A percentile compares a stretch with the other conserved stretches of the same genome.
Conservation (phyloP, 129 eudicot species). For the Flaveria bidentis region DNA sequence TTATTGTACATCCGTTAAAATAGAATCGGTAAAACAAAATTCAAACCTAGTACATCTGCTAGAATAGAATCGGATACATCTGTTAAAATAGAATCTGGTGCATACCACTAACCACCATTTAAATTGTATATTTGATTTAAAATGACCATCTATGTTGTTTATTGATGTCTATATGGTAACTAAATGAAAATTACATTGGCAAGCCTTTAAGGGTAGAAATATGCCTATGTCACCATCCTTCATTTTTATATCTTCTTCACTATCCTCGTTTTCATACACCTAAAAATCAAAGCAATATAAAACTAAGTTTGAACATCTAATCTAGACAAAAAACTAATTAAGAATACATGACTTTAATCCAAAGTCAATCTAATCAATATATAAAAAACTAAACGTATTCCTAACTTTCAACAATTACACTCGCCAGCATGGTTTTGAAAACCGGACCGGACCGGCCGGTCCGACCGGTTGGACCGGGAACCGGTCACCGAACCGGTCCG, state of each 20-base stretch:
- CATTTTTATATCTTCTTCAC: background rate
- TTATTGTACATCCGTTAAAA: too few relatives aligned
- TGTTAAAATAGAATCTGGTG: too few relatives aligned
- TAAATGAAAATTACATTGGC: background rate
- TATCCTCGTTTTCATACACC: background rate
- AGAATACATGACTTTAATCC: slow-evolving; percentile 7
- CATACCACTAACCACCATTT: too few relatives aligned
- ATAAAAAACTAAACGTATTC: background rate
- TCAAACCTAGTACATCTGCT: too few relatives aligned
- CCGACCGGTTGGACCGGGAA: too few relatives aligned
- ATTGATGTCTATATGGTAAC: background rate
- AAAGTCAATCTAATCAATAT: background rate
- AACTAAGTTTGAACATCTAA: background rate
- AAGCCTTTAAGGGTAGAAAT: background rate
- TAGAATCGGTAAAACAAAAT: too few relatives aligned
- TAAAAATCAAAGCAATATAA: background rate
- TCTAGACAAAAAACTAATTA: background rate
- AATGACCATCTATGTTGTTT: background rate
- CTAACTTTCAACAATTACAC: background rate
- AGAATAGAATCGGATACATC: too few relatives aligned
- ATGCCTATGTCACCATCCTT: slow-evolving; percentile 4
- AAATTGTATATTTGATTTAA: background rate
- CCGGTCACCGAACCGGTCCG: too few relatives aligned
- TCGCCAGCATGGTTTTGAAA: too few relatives aligned
- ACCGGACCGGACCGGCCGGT: too few relatives aligned